These are phyloP conservation scores for Nakazawaea molendinolei DNA, from an alignment of 805 yeast genomes.

Conservation along the genomic window DNA sequence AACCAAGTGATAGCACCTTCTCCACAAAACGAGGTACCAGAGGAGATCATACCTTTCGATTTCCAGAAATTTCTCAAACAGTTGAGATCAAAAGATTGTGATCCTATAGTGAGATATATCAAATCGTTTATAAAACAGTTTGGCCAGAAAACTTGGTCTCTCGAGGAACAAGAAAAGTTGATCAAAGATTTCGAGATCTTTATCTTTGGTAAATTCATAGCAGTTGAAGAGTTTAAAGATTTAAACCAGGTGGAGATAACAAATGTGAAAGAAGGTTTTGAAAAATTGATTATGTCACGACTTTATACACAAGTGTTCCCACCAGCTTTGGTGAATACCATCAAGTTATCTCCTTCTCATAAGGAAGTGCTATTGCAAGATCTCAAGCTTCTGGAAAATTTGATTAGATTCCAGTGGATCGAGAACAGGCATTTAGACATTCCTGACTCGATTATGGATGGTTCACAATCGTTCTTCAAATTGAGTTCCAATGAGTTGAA, in stretches of 20 bases:
- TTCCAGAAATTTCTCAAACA: conserved; percentile 74
- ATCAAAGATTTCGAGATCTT: conserved; percentile 72
- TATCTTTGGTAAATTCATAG: conserved; percentile 43
- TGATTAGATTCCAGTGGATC: conserved; percentile 43
- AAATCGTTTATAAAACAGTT: conserved; percentile 81
- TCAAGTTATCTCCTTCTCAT: conserved; percentile 45
- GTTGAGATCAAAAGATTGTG: conserved; percentile 70
- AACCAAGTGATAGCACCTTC: too few species aligned
- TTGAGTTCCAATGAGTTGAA: conserved; percentile 69
- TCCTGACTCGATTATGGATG: conserved; percentile 38
- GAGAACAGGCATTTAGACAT: conserved; percentile 75
- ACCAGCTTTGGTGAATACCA: conserved; percentile 42
- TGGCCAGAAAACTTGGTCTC: conserved; percentile 59
- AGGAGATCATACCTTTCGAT: conserved; percentile 46
- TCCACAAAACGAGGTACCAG: background rate
- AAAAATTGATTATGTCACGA: conserved; percentile 86
- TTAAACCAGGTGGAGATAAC: conserved; percentile 47
- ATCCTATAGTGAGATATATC: conserved; percentile 81
- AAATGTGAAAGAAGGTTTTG: conserved; percentile 82
- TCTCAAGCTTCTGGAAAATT: conserved; percentile 41
- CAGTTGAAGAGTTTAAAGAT: conserved; percentile 49
- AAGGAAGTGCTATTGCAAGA: conserved; percentile 61
- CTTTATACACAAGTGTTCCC: conserved; percentile 74
- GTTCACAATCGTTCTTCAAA: conserved; percentile 46
- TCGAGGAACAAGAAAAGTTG: conserved; percentile 72